These are phyloP conservation scores for Termitomyces sp. DNA, from an alignment of 768 basidiomycete species.

Conservation along the genomic window DNA sequence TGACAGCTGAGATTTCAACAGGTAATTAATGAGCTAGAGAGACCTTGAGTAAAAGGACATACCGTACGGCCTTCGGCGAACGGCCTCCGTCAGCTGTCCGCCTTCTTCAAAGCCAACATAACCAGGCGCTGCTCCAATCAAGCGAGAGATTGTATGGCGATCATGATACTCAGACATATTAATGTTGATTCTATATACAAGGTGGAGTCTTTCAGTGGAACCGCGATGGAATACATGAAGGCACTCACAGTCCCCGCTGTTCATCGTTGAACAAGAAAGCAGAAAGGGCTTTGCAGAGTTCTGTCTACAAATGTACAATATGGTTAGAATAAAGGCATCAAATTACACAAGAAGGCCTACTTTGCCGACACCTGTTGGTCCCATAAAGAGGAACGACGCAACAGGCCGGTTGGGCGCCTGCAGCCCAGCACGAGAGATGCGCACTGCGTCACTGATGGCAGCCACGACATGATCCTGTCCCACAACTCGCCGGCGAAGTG, in stretches of 20 bases:
- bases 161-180: conserved; percentile 98
- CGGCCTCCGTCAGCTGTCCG: conserved; percentile 88
- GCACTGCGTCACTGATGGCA: conserved; percentile 86
- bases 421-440: conserved; percentile 88
- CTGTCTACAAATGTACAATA: conserved; percentile 53
- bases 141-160: conserved; percentile 83
- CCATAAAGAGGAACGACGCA: conserved; percentile 89
- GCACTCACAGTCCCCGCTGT: conserved; percentile 71
- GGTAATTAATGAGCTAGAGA: background rate
- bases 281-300: conserved; percentile 85
- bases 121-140: conserved; percentile 92
- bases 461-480: conserved; percentile 89
- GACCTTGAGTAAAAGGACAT: conserved; percentile 12
- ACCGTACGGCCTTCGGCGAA: conserved; percentile 88
- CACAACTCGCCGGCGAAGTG: conserved; percentile 69
- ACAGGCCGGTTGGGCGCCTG: conserved; percentile 88
- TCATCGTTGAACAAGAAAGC: conserved; percentile 90
- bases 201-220: background rate
- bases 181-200: conserved; percentile 65
- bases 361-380: conserved; percentile 87
- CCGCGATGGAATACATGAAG: background rate
- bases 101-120: conserved; percentile 92
- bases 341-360: conserved; percentile 27
- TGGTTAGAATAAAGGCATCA: background rate
- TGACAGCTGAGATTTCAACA: conserved; percentile 46